Conservation (phyloP, 495 filamentous ascomycete species). For the Hypoxylon fuscum region DNA sequence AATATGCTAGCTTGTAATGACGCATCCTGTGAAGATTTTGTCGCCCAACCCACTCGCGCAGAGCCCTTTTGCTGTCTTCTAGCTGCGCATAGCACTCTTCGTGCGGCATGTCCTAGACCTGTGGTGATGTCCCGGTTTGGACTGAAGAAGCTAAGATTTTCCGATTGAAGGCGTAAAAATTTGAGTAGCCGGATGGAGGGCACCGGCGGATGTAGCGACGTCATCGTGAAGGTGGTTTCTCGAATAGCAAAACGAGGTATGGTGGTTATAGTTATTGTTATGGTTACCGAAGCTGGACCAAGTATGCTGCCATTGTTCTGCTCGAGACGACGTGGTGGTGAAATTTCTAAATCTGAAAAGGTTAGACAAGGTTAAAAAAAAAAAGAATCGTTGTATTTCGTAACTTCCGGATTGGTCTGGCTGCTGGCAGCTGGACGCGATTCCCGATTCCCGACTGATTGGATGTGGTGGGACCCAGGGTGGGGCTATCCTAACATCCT, state of each 20-base stretch:
- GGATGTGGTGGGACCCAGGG: not conserved
- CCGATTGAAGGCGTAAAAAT: conserved; percentile 69
- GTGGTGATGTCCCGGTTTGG: conserved; percentile 49
- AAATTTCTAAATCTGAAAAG: not conserved
- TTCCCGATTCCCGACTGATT: conserved; percentile 21
- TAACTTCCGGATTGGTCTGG: not conserved
- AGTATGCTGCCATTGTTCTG: conserved; percentile 21
- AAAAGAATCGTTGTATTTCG: not conserved
- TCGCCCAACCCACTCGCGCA: conserved; percentile 7
- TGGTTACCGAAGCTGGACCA: conserved; percentile 24
- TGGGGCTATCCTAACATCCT: not conserved
- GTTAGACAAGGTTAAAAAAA: not conserved
- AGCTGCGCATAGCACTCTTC: conserved; percentile 35
- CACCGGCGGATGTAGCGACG: conserved; percentile 47
- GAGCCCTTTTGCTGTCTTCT: conserved; percentile 29
- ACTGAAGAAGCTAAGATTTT: conserved; percentile 60
- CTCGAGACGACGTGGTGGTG: not conserved
- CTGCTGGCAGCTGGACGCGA: conserved; percentile 17
- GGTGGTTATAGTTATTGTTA: too few species aligned
- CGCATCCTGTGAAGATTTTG: conserved; percentile 26
- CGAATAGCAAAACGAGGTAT: not conserved
- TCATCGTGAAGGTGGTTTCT: conserved; percentile 25
- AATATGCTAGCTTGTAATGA: conserved; percentile 53
- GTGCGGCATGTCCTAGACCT: conserved; percentile 29
- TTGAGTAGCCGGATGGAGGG: conserved; percentile 69